phyloP scores from a whole-genome alignment of 768 basidiomycete species.

The Agrocybe pediades region DNA sequence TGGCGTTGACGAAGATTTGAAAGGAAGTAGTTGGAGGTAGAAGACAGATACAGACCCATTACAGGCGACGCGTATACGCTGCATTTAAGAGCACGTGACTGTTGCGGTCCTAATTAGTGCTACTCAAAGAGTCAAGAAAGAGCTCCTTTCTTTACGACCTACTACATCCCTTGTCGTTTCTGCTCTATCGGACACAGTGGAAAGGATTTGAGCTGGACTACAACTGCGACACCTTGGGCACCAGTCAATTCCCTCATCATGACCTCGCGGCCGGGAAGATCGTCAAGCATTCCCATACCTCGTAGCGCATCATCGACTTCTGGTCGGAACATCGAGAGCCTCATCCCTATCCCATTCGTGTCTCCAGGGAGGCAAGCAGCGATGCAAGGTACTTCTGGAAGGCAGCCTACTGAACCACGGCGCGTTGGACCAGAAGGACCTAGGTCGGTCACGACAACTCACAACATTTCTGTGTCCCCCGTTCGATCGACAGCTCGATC shows the following conservation, averaged over 20 bases:
- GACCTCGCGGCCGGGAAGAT: slow-evolving; percentile 52
- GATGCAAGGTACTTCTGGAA: slow-evolving; percentile 27
- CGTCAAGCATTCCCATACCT: slow-evolving; percentile 72
- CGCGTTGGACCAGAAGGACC: slow-evolving; percentile 38
- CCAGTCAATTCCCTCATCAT: too few species aligned
- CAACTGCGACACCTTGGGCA: too few species aligned
- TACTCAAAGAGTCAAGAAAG: neutral
- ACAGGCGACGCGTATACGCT: slow-evolving; percentile 1
- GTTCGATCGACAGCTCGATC: slow-evolving; percentile 46
- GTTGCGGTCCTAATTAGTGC: neutral
- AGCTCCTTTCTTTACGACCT: neutral
- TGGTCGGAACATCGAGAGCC: slow-evolving; percentile 62
- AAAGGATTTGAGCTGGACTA: too few species aligned
- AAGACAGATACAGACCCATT: neutral
- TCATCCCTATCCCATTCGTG: slow-evolving; percentile 62
- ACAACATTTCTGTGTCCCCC: slow-evolving; percentile 42
- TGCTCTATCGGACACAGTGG: too few species aligned
- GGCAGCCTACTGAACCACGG: slow-evolving; percentile 33
- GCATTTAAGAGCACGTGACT: slow-evolving; percentile 2
- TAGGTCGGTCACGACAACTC: slow-evolving; percentile 8
- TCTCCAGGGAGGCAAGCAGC: slow-evolving; percentile 39
- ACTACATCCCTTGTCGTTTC: too few species aligned
- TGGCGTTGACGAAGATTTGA: too few species aligned
- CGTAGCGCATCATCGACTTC: slow-evolving; percentile 46
- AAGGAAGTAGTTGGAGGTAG: neutral